phyloP scores from a whole-genome alignment of 768 basidiomycete genomes.

The Podaxis rugospora region DNA sequence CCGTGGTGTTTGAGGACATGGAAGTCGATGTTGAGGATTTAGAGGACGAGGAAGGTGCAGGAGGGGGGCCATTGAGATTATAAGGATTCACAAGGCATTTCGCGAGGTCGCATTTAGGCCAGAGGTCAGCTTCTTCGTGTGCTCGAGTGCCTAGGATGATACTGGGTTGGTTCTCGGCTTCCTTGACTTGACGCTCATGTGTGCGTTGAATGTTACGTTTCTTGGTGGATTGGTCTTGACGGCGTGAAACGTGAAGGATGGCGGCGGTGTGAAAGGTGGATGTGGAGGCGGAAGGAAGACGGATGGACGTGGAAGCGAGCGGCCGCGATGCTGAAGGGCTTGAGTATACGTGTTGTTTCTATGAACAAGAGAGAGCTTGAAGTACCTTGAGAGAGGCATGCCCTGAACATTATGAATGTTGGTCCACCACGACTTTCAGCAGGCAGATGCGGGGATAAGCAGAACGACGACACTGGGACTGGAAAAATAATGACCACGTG shows the following conservation, averaged over 20 bases:
- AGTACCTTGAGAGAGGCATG: constrained; percentile 25
- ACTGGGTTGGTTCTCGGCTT: constrained; percentile 45
- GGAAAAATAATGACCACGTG: neutral
- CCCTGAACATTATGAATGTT: constrained; percentile 22
- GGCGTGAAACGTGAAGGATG: constrained; percentile 31
- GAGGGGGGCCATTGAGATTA: constrained; percentile 28
- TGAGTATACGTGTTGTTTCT: constrained; percentile 16
- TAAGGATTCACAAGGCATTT: constrained; percentile 55
- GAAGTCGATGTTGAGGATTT: constrained; percentile 21
- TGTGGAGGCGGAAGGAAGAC: constrained; percentile 26
- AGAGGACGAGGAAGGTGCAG: constrained; percentile 21
- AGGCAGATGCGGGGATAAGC: no score
- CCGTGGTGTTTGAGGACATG: constrained; percentile 15
- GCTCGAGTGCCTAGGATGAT: constrained; percentile 72
- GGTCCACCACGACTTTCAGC: neutral
- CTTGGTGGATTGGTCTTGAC: constrained; percentile 34
- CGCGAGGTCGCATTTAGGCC: constrained; percentile 64
- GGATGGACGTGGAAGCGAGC: constrained; percentile 27
- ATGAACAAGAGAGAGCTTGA: neutral
- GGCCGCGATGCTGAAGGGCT: constrained; percentile 1
- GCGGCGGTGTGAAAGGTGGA: constrained; percentile 24
- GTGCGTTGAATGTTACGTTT: constrained; percentile 31
- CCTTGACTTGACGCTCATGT: constrained; percentile 36
- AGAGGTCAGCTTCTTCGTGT: constrained; percentile 55
- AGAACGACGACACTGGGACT: neutral